A percentile compares a stretch with the other conserved stretches of the same genome.
Conservation (phyloP, 2,329 filamentous ascomycete genomes). For the Thermoascus crustaceus region DNA sequence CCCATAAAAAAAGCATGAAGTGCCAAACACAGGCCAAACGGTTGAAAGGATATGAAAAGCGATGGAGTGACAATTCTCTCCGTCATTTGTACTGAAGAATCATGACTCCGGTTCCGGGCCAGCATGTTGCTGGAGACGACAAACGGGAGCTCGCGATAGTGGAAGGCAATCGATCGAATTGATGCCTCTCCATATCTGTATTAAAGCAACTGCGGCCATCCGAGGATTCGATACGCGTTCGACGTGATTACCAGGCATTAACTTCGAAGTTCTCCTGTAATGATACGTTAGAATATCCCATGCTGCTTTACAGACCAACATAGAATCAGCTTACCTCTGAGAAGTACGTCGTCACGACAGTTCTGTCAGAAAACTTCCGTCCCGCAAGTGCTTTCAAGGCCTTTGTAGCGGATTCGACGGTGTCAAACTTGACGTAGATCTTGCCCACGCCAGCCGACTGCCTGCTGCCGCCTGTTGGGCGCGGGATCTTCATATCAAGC, state of each 20-base stretch:
- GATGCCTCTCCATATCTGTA: background rate
- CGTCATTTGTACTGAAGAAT: too few species aligned
- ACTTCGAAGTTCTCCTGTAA: constrained; percentile 86
- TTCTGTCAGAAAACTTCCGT: constrained; percentile 91
- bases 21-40: constrained; percentile 1
- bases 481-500: constrained; percentile 82
- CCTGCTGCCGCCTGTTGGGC: constrained; percentile 72
- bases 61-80: too few species aligned
- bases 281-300: constrained; percentile 23
- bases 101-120: too few species aligned
- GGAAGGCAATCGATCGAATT: too few species aligned
- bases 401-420: constrained; percentile 66
- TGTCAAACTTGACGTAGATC: constrained; percentile 93
- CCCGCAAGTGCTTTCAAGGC: constrained; percentile 86
- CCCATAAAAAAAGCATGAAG: background rate
- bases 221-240: background rate
- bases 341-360: constrained; percentile 94
- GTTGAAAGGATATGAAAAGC: too few species aligned
- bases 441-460: constrained; percentile 89
- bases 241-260: constrained; percentile 61
- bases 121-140: too few species aligned
- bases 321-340: constrained; percentile 63
- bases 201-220: background rate
- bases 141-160: too few species aligned
- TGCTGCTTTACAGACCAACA: background rate